These are phyloP conservation scores for Clarireedia homoeocarpa DNA, from an alignment of 2,329 filamentous ascomycete species.

Conservation along the genomic window DNA sequence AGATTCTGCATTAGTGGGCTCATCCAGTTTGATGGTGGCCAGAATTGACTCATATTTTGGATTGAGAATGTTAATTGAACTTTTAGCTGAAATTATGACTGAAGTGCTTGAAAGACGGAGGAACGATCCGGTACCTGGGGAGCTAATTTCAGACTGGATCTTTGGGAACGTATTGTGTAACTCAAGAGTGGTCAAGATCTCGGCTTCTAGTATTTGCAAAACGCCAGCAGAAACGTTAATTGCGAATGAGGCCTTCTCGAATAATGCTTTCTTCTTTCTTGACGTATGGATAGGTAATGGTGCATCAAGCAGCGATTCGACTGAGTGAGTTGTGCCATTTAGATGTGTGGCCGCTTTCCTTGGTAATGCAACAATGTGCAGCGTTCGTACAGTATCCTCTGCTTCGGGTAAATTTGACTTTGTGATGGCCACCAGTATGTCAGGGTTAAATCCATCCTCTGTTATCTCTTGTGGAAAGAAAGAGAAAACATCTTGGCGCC, in stretches of 20 bases:
- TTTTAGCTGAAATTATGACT: constrained; percentile 51
- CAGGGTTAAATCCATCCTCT: constrained; percentile 38
- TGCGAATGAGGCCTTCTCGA: constrained; percentile 34
- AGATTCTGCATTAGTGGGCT: constrained; percentile 10
- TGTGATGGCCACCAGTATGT: constrained; percentile 43
- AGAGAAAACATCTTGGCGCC: constrained; percentile 43
- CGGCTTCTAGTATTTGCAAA: constrained; percentile 50
- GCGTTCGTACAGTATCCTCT: constrained; percentile 12
- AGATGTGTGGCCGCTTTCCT: constrained; percentile 15
- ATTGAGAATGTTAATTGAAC: constrained; percentile 57
- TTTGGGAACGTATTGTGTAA: constrained; percentile 55
- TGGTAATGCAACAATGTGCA: constrained; percentile 28
- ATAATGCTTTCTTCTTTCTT: not conserved
- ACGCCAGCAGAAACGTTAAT: constrained; percentile 57
- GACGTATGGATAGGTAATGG: constrained; percentile 15
- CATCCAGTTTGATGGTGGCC: constrained; percentile 32
- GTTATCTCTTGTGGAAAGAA: constrained; percentile 42
- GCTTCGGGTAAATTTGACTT: constrained; percentile 14
- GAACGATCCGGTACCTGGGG: constrained; percentile 51
- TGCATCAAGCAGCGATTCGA: constrained; percentile 24
- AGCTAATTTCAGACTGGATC: constrained; percentile 45
- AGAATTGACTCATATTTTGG: constrained; percentile 53
- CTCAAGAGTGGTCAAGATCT: constrained; percentile 53
- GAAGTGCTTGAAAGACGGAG: constrained; percentile 59
- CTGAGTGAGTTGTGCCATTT: constrained; percentile 20